These are phyloP conservation scores for Urostyla sp. DNA, from an alignment of 73 alveolate genomes.

Conservation along the genomic window DNA sequence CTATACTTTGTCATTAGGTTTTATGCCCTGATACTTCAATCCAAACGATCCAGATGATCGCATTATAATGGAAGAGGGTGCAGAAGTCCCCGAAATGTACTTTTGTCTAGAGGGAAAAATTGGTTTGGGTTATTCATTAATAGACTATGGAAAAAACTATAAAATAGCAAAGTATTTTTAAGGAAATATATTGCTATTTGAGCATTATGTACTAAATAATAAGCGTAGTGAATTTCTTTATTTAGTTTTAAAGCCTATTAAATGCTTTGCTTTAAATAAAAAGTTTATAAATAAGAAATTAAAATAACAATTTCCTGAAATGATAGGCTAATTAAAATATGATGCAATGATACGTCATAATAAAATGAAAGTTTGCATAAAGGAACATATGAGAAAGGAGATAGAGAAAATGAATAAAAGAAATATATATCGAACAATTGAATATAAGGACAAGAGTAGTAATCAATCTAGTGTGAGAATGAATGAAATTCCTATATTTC, in stretches of 20 bases:
- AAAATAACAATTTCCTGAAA: slow-evolving; percentile 66
- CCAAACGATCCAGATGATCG: slow-evolving; percentile 74
- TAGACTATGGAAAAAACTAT: slow-evolving; percentile 19
- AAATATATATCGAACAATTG: slow-evolving; percentile 32
- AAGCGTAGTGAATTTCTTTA: slow-evolving; percentile 65
- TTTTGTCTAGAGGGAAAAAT: slow-evolving; percentile 87
- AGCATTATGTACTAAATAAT: slow-evolving; percentile 65
- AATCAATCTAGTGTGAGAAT: no score
- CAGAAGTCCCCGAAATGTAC: slow-evolving; percentile 91
- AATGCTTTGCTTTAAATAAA: slow-evolving; percentile 69
- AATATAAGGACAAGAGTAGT: slow-evolving; percentile 57
- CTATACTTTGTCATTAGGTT: slow-evolving; percentile 73
- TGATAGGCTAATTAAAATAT: slow-evolving; percentile 21
- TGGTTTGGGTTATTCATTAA: slow-evolving; percentile 67
- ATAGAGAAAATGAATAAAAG: slow-evolving; percentile 44
- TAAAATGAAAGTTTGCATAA: slow-evolving; percentile 50
- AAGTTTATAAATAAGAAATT: slow-evolving; percentile 38
- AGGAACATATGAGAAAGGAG: slow-evolving; percentile 52
- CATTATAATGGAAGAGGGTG: slow-evolving; percentile 77
- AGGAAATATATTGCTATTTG: slow-evolving; percentile 51
- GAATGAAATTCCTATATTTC: no score
- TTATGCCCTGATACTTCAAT: slow-evolving; percentile 70
- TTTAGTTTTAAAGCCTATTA: slow-evolving; percentile 57
- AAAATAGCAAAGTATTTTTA: slow-evolving; percentile 43
- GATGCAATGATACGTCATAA: slow-evolving; percentile 45